These are phyloP conservation scores for Penicillium fimorum DNA, from an alignment of 495 filamentous ascomycete genomes.

Conservation along the genomic window DNA sequence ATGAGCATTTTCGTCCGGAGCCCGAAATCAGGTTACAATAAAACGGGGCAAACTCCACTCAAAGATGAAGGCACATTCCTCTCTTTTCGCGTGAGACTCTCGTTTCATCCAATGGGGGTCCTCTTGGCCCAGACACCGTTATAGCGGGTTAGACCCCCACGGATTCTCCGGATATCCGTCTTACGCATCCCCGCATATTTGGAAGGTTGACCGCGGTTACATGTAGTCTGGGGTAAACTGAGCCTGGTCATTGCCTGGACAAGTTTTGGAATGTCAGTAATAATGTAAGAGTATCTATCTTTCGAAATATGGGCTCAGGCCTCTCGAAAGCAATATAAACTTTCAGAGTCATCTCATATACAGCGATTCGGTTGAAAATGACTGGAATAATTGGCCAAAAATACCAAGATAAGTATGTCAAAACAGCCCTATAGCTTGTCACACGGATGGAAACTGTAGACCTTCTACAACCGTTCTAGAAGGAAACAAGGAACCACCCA, in stretches of 20 bases:
- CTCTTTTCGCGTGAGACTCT: slow-evolving; percentile 1
- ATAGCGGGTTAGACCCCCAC: slow-evolving; percentile 16
- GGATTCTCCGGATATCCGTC: slow-evolving; percentile 26
- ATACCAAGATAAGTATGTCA: neutral
- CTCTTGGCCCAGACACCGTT: slow-evolving; percentile 16
- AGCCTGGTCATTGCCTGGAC: neutral
- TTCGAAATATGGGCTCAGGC: neutral
- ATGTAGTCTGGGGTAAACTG: slow-evolving; percentile 5
- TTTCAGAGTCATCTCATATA: neutral
- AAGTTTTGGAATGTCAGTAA: neutral
- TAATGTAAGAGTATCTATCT: neutral
- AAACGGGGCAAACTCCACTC: slow-evolving; percentile 14
- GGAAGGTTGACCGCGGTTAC: neutral
- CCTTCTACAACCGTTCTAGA: neutral
- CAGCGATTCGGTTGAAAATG: no score
- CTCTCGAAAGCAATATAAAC: neutral
- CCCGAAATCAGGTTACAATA: slow-evolving; percentile 3
- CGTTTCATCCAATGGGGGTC: slow-evolving; percentile 7
- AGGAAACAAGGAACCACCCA: neutral
- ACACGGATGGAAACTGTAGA: neutral
- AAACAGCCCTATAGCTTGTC: neutral
- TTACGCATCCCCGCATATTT: slow-evolving; percentile 21
- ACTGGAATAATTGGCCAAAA: neutral
- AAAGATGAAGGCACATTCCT: slow-evolving; percentile 8
- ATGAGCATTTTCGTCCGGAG: neutral